Evolutionary conservation across 495 filamentous ascomycete genomes (phyloP).

Genomic region (Hypomontagnella submonticulosa): DNA sequence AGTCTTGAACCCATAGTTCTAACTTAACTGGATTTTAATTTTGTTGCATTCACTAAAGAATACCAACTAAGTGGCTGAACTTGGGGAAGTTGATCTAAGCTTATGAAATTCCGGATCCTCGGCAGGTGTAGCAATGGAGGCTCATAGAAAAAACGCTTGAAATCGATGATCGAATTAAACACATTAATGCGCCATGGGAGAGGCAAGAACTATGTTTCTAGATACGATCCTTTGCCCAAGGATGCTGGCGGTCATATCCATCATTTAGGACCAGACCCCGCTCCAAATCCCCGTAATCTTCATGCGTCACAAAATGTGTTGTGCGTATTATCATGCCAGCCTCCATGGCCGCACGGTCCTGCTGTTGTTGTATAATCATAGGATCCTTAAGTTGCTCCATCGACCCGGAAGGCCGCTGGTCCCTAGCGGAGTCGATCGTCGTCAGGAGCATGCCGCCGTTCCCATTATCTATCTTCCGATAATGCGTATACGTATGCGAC

Average conservation of each 20-base stretch:
- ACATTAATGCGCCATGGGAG: slow-evolving; percentile 9
- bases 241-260: slow-evolving; percentile 37
- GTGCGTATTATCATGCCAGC: slow-evolving; percentile 40
- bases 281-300: slow-evolving; percentile 36
- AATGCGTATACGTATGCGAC: slow-evolving; percentile 36
- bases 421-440: slow-evolving; percentile 27
- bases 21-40: no score
- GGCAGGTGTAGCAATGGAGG: no score
- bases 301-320: slow-evolving; percentile 37
- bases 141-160: no score
- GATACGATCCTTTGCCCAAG: slow-evolving; percentile 38
- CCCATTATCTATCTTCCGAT: slow-evolving; percentile 39
- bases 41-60: no score
- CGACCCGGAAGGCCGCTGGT: slow-evolving; percentile 37
- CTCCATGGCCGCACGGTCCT: neutral
- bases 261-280: slow-evolving; percentile 11
- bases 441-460: slow-evolving; percentile 33
- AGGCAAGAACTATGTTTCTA: neutral
- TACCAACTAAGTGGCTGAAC: no score
- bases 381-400: slow-evolving; percentile 42
- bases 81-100: no score
- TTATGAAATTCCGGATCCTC: no score
- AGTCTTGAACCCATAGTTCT: no score
- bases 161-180: neutral
- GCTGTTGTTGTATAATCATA: slow-evolving; percentile 3